Evolutionary conservation across 2,329 filamentous ascomycete species (phyloP).

Genomic region (Coniella vitis): DNA sequence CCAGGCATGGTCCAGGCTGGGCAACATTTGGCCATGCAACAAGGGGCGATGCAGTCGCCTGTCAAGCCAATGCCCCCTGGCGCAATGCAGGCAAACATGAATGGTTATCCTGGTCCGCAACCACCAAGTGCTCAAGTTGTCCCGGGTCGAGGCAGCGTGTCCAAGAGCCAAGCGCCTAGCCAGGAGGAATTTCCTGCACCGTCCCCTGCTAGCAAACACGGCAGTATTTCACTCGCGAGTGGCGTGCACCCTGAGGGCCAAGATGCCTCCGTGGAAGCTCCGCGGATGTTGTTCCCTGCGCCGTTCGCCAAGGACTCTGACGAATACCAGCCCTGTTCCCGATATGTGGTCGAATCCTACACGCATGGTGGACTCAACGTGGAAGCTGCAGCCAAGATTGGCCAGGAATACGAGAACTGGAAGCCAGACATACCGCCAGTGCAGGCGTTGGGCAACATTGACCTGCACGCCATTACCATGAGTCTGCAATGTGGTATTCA

Average conservation of each 20-base stretch:
- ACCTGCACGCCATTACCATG: conserved; percentile 83
- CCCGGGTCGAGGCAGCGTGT: conserved; percentile 45
- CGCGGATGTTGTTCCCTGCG: conserved; percentile 23
- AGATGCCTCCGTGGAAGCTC: conserved; percentile 16
- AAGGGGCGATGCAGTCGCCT: conserved; percentile 33
- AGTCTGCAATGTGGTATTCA: conserved; percentile 86
- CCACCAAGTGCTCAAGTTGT: conserved; percentile 33
- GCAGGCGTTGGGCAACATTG: conserved; percentile 76
- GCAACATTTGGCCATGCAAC: conserved; percentile 35
- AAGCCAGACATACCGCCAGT: conserved; percentile 71
- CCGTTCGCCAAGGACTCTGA: conserved; percentile 40
- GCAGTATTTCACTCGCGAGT: conserved; percentile 35
- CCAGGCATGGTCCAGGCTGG: conserved; percentile 31
- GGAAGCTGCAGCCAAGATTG: conserved; percentile 55
- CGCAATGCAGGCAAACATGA: conserved; percentile 38
- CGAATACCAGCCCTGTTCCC: conserved; percentile 48
- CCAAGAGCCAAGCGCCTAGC: conserved; percentile 37
- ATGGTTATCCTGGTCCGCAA: conserved; percentile 42
- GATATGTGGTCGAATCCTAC: conserved; percentile 35
- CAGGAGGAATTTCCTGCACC: conserved; percentile 35
- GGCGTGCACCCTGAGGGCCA: conserved; percentile 27
- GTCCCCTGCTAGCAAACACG: conserved; percentile 39
- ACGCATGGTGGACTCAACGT: conserved; percentile 69
- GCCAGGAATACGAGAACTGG: conserved; percentile 57
- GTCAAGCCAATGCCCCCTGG: conserved; percentile 41